phyloP scores from a whole-genome alignment of 805 yeast species.

The Lachancea thermotolerans region DNA sequence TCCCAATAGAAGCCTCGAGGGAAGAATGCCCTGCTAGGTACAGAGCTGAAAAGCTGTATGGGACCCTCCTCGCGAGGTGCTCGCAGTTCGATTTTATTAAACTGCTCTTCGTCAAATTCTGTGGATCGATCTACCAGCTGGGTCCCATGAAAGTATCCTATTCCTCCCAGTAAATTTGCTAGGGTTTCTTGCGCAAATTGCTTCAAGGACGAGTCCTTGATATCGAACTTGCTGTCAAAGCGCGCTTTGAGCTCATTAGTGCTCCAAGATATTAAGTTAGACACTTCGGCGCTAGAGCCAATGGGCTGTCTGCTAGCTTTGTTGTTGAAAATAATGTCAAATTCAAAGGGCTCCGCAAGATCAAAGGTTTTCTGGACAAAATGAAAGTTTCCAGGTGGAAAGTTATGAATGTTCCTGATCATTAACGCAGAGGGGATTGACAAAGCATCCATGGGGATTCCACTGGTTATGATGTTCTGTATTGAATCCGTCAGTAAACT shows the following conservation, averaged over 20 bases:
- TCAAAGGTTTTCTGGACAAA: constrained; percentile 67
- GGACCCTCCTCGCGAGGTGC: constrained; percentile 69
- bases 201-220: constrained; percentile 36
- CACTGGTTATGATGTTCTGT: constrained; percentile 32
- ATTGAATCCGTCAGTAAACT: constrained; percentile 66
- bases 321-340: constrained; percentile 57
- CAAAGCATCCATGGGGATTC: constrained; percentile 28
- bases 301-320: constrained; percentile 39
- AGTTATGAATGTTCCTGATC: constrained; percentile 50
- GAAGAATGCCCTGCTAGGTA: constrained; percentile 89
- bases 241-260: constrained; percentile 30
- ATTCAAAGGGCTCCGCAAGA: constrained; percentile 56
- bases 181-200: constrained; percentile 70
- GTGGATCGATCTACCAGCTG: constrained; percentile 73
- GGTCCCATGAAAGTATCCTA: constrained; percentile 82
- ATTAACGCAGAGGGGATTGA: constrained; percentile 40
- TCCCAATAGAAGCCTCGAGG: constrained; percentile 99
- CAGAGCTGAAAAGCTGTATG: constrained; percentile 65
- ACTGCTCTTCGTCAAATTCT: constrained; percentile 60
- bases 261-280: constrained; percentile 17
- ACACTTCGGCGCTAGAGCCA: constrained; percentile 20
- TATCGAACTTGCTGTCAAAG: constrained; percentile 49
- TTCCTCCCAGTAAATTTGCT: constrained; percentile 83
- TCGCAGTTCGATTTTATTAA: constrained; percentile 43
- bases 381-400: constrained; percentile 68